Evolutionary conservation across 495 filamentous ascomycete species (phyloP).

Genomic region (Penicillium ochrochloron): DNA sequence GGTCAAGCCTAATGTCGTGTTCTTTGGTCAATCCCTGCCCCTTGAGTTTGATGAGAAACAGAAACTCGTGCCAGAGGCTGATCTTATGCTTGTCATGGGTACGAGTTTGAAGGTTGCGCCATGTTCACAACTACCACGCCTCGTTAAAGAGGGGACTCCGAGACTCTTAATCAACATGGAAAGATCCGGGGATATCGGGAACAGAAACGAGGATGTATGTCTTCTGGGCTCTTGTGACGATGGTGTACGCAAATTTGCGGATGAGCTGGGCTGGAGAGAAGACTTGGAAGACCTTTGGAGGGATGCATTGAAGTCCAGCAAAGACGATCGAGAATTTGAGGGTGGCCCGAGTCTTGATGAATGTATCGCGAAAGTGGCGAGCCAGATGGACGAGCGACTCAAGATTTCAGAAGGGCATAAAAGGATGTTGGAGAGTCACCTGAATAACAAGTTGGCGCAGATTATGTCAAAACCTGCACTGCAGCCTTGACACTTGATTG

Average conservation of each 20-base stretch:
- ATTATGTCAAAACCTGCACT: slow-evolving; percentile 10
- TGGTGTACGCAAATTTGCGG: slow-evolving; percentile 74
- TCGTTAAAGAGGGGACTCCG: slow-evolving; percentile 60
- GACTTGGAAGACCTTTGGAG: slow-evolving; percentile 72
- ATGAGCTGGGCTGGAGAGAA: slow-evolving; percentile 76
- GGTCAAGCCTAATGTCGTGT: slow-evolving; percentile 93
- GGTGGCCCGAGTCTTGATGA: slow-evolving; percentile 33
- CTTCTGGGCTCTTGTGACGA: slow-evolving; percentile 73
- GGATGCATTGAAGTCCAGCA: slow-evolving; percentile 40
- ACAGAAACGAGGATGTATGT: slow-evolving; percentile 66
- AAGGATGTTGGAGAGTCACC: slow-evolving; percentile 36
- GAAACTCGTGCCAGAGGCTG: slow-evolving; percentile 58
- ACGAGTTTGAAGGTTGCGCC: slow-evolving; percentile 84
- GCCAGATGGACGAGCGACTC: slow-evolving; percentile 28
- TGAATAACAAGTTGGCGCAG: slow-evolving; percentile 22
- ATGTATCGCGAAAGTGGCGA: slow-evolving; percentile 50
- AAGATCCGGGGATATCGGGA: slow-evolving; percentile 71
- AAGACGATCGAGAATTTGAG: slow-evolving; percentile 21
- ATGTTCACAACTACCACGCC: slow-evolving; percentile 69
- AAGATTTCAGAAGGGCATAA: slow-evolving; percentile 36
- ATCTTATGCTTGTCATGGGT: slow-evolving; percentile 84
- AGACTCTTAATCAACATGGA: slow-evolving; percentile 83
- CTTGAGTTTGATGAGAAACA: slow-evolving; percentile 61
- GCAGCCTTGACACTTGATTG: neutral
- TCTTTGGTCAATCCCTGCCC: slow-evolving; percentile 85